Conservation (phyloP, 2,329 filamentous ascomycete species). For the Cordyceps sp. region DNA sequence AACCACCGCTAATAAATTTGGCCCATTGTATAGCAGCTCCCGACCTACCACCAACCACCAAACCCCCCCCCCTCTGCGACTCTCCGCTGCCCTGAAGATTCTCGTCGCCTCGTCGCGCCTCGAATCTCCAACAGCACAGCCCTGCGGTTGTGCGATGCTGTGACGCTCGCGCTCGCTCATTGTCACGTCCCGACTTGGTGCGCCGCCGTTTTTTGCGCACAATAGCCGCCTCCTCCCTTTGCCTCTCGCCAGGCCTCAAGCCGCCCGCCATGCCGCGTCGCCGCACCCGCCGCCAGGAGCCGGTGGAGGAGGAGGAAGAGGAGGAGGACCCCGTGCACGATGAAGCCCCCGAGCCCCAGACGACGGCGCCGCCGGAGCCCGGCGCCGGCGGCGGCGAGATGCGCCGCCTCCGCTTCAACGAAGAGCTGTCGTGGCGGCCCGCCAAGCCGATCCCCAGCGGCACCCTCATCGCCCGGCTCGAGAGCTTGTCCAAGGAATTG, state of each 20-base stretch:
- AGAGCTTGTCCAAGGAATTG: constrained; percentile 68
- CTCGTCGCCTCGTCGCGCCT: too few relatives aligned
- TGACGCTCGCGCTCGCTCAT: too few relatives aligned
- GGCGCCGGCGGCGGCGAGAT: constrained; percentile 6
- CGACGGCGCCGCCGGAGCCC: constrained; percentile 3
- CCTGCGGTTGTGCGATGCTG: too few relatives aligned
- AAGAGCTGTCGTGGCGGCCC: constrained; percentile 78
- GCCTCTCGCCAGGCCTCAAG: background rate
- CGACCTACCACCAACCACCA: too few relatives aligned
- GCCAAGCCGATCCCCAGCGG: constrained; percentile 76
- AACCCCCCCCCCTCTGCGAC: too few relatives aligned
- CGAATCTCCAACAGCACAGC: too few relatives aligned
- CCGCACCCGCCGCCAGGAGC: constrained; percentile 1
- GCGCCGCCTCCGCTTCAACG: constrained; percentile 55
- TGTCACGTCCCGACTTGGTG: too few relatives aligned
- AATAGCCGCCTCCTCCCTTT: too few relatives aligned
- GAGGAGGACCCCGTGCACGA: constrained; percentile 4
- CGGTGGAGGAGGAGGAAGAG: constrained; percentile 3
- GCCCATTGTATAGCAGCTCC: too few relatives aligned
- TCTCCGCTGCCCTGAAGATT: too few relatives aligned
- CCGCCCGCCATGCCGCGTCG: constrained; percentile 1
- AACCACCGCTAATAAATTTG: too few relatives aligned
- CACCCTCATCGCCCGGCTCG: constrained; percentile 67
- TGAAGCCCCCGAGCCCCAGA: constrained; percentile 3
- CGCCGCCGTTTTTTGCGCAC: too few relatives aligned